Conservation (phyloP, 306 rosid genomes). For the Lablab purpureus region DNA sequence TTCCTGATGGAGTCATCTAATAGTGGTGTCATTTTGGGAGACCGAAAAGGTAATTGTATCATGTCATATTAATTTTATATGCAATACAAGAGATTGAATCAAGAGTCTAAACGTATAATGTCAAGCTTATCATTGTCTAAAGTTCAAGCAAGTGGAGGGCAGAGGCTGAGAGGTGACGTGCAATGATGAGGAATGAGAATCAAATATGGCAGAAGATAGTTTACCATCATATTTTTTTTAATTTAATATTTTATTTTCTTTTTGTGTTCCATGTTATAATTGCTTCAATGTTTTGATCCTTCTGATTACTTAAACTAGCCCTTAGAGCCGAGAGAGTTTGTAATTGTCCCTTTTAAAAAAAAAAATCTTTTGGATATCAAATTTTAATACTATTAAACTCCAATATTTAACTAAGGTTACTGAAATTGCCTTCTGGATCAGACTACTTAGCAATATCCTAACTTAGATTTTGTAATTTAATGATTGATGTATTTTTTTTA, state of each 20-base stretch:
- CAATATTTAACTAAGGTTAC: too few species aligned
- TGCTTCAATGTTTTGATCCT: neutral
- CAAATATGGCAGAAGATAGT: slow-evolving; percentile 24
- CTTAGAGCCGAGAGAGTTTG: too few species aligned
- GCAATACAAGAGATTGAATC: slow-evolving; percentile 13
- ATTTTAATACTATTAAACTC: neutral
- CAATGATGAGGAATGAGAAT: neutral
- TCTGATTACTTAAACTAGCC: neutral
- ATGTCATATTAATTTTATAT: slow-evolving; percentile 30
- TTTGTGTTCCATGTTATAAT: neutral
- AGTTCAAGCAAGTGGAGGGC: neutral
- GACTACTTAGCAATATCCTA: neutral
- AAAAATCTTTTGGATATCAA: too few species aligned
- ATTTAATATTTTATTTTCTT: neutral
- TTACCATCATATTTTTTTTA: neutral
- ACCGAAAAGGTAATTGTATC: neutral
- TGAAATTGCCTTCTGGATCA: too few species aligned
- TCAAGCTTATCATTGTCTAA: slow-evolving; percentile 10
- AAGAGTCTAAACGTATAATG: neutral
- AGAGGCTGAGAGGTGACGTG: neutral
- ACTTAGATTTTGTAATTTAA: neutral
- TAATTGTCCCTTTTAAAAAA: too few species aligned
- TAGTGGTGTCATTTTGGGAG: slow-evolving; percentile 8
- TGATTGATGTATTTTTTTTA: neutral
- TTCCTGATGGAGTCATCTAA: slow-evolving; percentile 37